Evolutionary conservation across 768 basidiomycete species (phyloP), one percentile per base, ranked within the genome.

Genomic region (Auricularia auricula-judae): DNA sequence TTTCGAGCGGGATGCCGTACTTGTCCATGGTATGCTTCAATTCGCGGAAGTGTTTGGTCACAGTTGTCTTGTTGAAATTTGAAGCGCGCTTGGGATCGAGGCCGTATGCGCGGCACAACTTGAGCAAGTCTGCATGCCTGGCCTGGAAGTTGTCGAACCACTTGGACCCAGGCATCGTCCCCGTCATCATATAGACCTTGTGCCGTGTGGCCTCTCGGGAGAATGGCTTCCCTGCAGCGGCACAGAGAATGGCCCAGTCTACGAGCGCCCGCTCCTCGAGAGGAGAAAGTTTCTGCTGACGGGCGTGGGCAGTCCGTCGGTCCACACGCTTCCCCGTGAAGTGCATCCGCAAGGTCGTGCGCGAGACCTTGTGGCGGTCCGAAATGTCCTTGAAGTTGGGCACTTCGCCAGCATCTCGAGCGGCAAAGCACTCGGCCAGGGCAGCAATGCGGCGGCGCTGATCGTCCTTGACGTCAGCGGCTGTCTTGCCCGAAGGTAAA

Each of bases 1-100:
- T 66, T 44, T 66, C 65, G 7, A 62, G 53, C 14, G 63, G 66
- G 23, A 67, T 64, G 33, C 61, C 63, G 54, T 66, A 33, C 21
- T 66, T 23, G n/a, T 35, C 54, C 4, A 29, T 21, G 33, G 66
- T 35, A 4, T 5, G 14, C n/a, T 51, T 35, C 4, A 66, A 44
- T 7, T 44, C 16, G 4, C 47, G n/a, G 36, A 66, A 66, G 44
- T 44, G 53, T 10, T 47, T 51, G 12, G 8, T 5, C 16, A 66
- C 65, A 43, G 34, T 29, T 34, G 11, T 39, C n/a, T 43, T 33
- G 47, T 58, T 66, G 65, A 66, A 62, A 12, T n/a, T 23, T 51
- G 67, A 4, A 5, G 34, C 65, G 3, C 36, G 65, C 39, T 66
- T 66, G 11, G 54, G 51, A 34, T 66, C 65, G n/a, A 66, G 65